Conservation (phyloP, 2,329 filamentous ascomycete species). For the Fusarium liriodendri region DNA sequence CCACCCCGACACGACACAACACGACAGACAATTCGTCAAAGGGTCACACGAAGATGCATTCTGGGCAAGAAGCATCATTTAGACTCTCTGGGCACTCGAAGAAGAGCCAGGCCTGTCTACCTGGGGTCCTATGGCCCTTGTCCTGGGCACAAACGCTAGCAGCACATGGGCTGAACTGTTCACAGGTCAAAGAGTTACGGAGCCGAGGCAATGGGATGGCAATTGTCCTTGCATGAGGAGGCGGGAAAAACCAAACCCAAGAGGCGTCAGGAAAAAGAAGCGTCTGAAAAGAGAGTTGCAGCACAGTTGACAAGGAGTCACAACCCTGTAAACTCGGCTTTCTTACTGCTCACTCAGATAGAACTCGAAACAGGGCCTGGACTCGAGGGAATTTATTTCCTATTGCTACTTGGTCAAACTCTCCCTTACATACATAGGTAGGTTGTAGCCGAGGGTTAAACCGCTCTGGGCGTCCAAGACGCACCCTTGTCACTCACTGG, state of each 20-base stretch:
- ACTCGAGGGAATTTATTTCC: constrained; percentile 1
- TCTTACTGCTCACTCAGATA: constrained; percentile 24
- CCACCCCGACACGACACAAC: background rate
- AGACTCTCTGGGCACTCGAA: background rate
- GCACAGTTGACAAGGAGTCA: constrained; percentile 13
- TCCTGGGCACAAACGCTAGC: constrained; percentile 1
- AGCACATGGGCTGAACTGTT: constrained; percentile 7
- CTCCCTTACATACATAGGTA: background rate
- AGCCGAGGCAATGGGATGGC: background rate
- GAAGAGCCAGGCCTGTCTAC: background rate
- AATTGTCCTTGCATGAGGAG: constrained; percentile 4
- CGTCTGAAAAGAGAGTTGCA: background rate
- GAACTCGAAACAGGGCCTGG: constrained; percentile 2
- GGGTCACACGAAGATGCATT: background rate
- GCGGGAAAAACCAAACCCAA: constrained; percentile 4
- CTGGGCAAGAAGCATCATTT: background rate
- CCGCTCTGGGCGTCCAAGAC: background rate
- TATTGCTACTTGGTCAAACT: background rate
- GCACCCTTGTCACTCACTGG: constrained; percentile 4
- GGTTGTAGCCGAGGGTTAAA: background rate
- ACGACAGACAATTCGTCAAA: background rate
- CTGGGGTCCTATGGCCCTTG: background rate
- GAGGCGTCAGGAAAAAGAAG: background rate
- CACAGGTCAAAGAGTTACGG: constrained; percentile 10
- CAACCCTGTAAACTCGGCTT: constrained; percentile 27